Evolutionary conservation across 257 asterid species (phyloP).

Genomic region (Anisodus tanguticus): DNA sequence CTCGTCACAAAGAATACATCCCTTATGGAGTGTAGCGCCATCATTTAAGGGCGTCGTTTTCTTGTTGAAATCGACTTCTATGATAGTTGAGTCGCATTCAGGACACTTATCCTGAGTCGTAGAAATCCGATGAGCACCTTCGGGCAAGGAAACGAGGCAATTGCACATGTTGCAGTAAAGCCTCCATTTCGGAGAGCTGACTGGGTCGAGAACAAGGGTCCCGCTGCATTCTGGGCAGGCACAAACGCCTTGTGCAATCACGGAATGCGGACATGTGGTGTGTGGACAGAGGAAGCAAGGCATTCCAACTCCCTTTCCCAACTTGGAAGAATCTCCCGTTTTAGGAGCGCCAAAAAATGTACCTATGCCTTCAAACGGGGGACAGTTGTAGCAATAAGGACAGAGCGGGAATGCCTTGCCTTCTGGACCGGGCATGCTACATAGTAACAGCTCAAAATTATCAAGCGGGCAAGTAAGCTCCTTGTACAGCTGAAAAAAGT

Average conservation of each 20-base stretch:
- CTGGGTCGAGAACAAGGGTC: conserved; percentile 83
- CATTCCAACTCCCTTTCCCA: conserved; percentile 92
- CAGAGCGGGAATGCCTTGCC: conserved; percentile 86
- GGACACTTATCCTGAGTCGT: conserved; percentile 71
- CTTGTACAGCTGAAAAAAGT: conserved; percentile 73
- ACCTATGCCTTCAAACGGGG: conserved; percentile 82
- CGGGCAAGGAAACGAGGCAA: conserved; percentile 83
- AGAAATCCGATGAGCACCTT: conserved; percentile 85
- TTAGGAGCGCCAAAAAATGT: conserved; percentile 66
- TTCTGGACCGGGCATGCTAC: conserved; percentile 79
- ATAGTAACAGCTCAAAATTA: conserved; percentile 84
- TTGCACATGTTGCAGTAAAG: conserved; percentile 85
- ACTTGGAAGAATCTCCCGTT: conserved; percentile 47
- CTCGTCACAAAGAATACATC: conserved; percentile 88
- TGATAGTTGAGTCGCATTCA: conserved; percentile 81
- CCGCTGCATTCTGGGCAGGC: conserved; percentile 96
- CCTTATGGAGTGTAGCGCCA: conserved; percentile 71
- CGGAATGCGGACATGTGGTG: conserved; percentile 82
- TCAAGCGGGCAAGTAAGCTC: conserved; percentile 92
- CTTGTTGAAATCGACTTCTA: conserved; percentile 91
- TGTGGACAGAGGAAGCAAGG: conserved; percentile 96
- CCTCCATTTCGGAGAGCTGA: conserved; percentile 92
- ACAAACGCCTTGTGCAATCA: conserved; percentile 85
- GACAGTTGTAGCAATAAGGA: conserved; percentile 87
- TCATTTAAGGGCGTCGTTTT: conserved; percentile 82